Percentiles rank a stretch among this genome's conserved stretches.
Evolutionary conservation across 2,329 filamentous ascomycete genomes (phyloP).

Genomic region (Talaromyces verruculosus): DNA sequence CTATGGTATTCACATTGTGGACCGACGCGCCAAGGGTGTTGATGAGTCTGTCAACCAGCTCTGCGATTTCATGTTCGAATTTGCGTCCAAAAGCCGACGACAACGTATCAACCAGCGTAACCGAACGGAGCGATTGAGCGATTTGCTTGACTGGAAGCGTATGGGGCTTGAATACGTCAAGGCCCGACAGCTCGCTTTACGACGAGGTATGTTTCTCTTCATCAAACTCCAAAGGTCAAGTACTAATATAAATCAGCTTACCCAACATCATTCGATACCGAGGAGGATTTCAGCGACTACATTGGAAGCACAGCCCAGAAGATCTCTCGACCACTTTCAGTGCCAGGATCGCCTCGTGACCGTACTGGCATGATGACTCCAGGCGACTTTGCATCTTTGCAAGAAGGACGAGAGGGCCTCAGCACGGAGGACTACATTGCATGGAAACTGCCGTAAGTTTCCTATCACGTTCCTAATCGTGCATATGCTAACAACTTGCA

Average conservation of each 20-base stretch:
- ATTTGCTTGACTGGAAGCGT: slow-evolving; percentile 96
- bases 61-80: slow-evolving; percentile 89
- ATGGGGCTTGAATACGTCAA: slow-evolving; percentile 99
- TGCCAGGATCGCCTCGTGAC: slow-evolving; percentile 88
- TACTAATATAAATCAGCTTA: slow-evolving; percentile 61
- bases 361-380: slow-evolving; percentile 98
- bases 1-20: slow-evolving; percentile 98
- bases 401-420: slow-evolving; percentile 89
- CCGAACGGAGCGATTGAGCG: slow-evolving; percentile 89
- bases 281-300: slow-evolving; percentile 81
- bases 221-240: neutral
- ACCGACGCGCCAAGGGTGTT: slow-evolving; percentile 89
- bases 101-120: slow-evolving; percentile 99
- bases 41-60: slow-evolving; percentile 98
- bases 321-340: slow-evolving; percentile 90
- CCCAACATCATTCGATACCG: slow-evolving; percentile 74
- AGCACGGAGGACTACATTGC: slow-evolving; percentile 97
- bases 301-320: slow-evolving; percentile 92
- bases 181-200: slow-evolving; percentile 85
- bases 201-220: slow-evolving; percentile 54
- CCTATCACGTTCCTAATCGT: slow-evolving; percentile 32
- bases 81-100: slow-evolving; percentile 85
- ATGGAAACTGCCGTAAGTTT: slow-evolving; percentile 90
- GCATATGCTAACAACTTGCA: slow-evolving; percentile 37
- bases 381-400: slow-evolving; percentile 92